Percentiles rank a stretch among this genome's conserved stretches.
Conservation (phyloP, 805 yeast genomes). For the Blastobotrys attinorum region DNA sequence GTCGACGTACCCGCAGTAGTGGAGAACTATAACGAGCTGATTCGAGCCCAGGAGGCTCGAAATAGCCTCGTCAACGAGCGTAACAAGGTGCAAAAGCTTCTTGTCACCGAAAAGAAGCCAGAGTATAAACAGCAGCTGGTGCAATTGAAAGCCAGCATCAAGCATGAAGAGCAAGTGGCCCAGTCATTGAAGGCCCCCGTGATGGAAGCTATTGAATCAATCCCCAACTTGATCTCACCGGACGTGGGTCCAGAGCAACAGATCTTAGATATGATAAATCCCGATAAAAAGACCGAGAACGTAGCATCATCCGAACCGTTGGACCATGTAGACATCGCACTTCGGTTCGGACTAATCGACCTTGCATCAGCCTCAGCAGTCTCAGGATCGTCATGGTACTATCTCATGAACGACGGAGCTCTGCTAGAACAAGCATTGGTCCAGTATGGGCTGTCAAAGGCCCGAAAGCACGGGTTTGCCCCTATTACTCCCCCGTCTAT, state of each 20-base stretch:
- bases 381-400: slow-evolving; percentile 72
- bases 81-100: slow-evolving; percentile 16
- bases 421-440: slow-evolving; percentile 81
- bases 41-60: slow-evolving; percentile 6
- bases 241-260: slow-evolving; percentile 15
- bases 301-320: slow-evolving; percentile 5
- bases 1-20: slow-evolving; percentile 19
- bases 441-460: slow-evolving; percentile 64
- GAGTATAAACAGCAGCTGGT: slow-evolving; percentile 1
- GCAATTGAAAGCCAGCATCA: slow-evolving; percentile 16
- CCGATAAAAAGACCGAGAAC: slow-evolving; percentile 7
- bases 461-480: slow-evolving; percentile 58
- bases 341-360: slow-evolving; percentile 57
- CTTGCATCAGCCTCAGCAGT: slow-evolving; percentile 63
- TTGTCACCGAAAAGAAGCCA: slow-evolving; percentile 9
- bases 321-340: slow-evolving; percentile 67
- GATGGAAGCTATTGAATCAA: slow-evolving; percentile 19
- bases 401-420: slow-evolving; percentile 77
- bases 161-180: slow-evolving; percentile 13
- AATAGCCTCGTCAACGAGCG: slow-evolving; percentile 12
- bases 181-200: slow-evolving; percentile 7
- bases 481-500: slow-evolving; percentile 80
- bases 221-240: slow-evolving; percentile 28
- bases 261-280: slow-evolving; percentile 18
- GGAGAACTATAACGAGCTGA: slow-evolving; percentile 18